phyloP scores from a whole-genome alignment of 2,329 filamentous ascomycete genomes.

The Aspergillus calidoustus region DNA sequence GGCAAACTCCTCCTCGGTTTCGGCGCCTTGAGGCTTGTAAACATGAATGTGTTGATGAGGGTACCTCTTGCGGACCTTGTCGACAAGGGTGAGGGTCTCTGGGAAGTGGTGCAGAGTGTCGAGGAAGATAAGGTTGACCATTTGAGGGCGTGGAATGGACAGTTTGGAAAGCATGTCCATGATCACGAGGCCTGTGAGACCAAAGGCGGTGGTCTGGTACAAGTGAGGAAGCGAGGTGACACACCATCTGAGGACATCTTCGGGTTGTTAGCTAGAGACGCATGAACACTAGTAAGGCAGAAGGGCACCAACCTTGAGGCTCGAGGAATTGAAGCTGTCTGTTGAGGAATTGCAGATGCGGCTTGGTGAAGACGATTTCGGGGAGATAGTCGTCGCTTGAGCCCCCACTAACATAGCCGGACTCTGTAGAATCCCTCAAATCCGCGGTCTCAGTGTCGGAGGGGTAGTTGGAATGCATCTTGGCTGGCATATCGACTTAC shows the following conservation, averaged over 20 bases:
- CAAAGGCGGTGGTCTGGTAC: constrained; percentile 84
- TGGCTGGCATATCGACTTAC: constrained; percentile 42
- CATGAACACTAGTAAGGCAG: constrained; percentile 12
- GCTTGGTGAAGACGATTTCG: constrained; percentile 81
- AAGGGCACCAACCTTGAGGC: constrained; percentile 64
- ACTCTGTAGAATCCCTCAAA: constrained; percentile 74
- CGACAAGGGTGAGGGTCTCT: constrained; percentile 74
- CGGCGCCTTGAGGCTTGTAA: constrained; percentile 81
- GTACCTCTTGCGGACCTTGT: constrained; percentile 76
- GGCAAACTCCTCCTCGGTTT: constrained; percentile 77
- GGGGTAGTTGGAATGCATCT: constrained; percentile 42
- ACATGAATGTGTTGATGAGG: constrained; percentile 80
- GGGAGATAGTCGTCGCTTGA: constrained; percentile 69
- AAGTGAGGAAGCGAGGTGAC: constrained; percentile 87
- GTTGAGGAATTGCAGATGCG: constrained; percentile 90
- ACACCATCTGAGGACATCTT: constrained; percentile 89
- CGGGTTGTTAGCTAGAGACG: constrained; percentile 20
- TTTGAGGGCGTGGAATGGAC: constrained; percentile 52
- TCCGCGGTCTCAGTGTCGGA: constrained; percentile 41
- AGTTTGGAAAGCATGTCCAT: constrained; percentile 69
- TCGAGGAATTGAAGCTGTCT: constrained; percentile 83
- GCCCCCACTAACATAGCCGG: constrained; percentile 72
- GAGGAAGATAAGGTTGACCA: constrained; percentile 69
- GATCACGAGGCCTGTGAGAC: constrained; percentile 78
- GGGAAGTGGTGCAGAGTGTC: constrained; percentile 83